Evolutionary conservation across 257 asterid species (phyloP).

Genomic region (Przewalskia tangutica): DNA sequence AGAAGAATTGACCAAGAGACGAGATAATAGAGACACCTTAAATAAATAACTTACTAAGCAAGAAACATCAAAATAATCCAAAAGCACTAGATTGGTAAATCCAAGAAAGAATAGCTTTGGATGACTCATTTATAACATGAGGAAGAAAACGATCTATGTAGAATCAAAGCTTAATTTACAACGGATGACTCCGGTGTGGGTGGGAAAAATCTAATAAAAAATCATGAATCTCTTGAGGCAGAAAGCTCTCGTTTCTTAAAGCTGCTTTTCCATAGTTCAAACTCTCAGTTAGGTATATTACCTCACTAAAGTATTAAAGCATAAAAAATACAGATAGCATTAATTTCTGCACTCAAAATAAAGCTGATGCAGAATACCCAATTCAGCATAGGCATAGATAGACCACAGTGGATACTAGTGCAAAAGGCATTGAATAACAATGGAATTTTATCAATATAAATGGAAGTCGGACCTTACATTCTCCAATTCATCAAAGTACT

Average conservation of each 20-base stretch:
- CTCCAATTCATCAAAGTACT: constrained; percentile 97
- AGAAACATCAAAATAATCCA: background rate
- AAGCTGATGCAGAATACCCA: background rate
- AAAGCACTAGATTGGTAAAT: background rate
- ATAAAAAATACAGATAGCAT: background rate
- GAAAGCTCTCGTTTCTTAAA: background rate
- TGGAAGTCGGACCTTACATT: constrained; percentile 69
- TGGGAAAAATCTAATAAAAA: background rate
- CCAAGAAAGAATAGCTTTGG: background rate
- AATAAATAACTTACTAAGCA: background rate
- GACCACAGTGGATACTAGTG: background rate
- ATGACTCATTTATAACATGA: background rate
- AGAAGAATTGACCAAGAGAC: background rate
- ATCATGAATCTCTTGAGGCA: background rate
- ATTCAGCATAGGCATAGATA: background rate
- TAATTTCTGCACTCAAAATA: background rate
- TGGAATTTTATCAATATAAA: constrained; percentile 17
- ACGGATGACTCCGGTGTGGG: background rate
- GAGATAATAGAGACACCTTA: background rate
- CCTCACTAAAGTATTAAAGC: background rate
- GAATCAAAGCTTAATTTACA: background rate
- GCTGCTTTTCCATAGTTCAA: background rate
- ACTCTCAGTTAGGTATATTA: background rate
- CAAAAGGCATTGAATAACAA: background rate
- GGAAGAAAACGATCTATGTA: background rate